Evolutionary conservation across 768 basidiomycete species (phyloP).

Genomic region (Hydnomerulius pinastri): DNA sequence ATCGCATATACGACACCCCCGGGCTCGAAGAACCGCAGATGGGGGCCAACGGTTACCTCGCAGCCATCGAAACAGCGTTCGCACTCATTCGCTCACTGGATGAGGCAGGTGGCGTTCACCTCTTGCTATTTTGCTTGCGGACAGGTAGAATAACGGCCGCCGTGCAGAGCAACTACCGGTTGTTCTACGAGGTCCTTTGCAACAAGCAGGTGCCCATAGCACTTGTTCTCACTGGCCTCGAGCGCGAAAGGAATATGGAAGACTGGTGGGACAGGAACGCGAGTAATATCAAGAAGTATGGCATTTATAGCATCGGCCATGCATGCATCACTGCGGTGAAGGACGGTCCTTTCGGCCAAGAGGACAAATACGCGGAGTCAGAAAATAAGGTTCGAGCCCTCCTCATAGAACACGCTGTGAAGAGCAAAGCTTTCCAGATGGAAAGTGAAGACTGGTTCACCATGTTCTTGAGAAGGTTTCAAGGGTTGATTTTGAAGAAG

Average conservation of each 20-base stretch:
- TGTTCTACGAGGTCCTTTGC: conserved; percentile 38
- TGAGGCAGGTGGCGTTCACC: conserved; percentile 14
- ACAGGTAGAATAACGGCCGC: conserved; percentile 34
- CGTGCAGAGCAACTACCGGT: conserved; percentile 31
- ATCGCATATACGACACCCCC: conserved; percentile 21
- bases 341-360: background rate
- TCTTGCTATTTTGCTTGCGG: conserved; percentile 35
- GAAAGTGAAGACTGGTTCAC: conserved; percentile 2
- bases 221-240: conserved; percentile 36
- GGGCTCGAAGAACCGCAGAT: conserved; percentile 21
- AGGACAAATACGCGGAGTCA: conserved; percentile 11
- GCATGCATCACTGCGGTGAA: conserved; percentile 15
- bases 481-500: background rate
- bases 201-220: no score
- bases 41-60: conserved; percentile 12
- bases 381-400: background rate
- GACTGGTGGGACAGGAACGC: conserved; percentile 20
- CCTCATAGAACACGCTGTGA: background rate
- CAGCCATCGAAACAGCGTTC: conserved; percentile 15
- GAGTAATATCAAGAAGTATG: conserved; percentile 1
- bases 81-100: conserved; percentile 26
- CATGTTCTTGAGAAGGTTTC: background rate
- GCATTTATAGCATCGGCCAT: no score
- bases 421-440: background rate
- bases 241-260: conserved; percentile 21